phyloP scores from a whole-genome alignment of 2,329 filamentous ascomycete genomes.

The Aciculosporium take region DNA sequence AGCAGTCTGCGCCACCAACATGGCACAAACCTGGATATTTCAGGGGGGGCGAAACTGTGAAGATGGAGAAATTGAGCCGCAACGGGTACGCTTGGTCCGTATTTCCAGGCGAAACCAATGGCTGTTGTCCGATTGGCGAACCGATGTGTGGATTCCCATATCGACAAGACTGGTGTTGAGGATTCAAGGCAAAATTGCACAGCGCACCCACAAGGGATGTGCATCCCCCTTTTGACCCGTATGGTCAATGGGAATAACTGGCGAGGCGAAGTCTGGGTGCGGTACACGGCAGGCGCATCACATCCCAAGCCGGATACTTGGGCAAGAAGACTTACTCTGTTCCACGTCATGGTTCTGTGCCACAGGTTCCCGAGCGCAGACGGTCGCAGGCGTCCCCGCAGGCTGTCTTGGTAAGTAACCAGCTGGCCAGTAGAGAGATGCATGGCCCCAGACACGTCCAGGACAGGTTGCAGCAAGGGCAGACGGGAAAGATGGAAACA shows the following conservation, averaged over 20 bases:
- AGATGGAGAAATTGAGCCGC: neutral
- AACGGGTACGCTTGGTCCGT: neutral
- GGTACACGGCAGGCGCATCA: neutral
- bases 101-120: neutral
- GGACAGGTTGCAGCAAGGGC: neutral
- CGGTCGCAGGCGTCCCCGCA: neutral
- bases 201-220: no score
- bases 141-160: neutral
- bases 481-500: neutral
- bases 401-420: neutral
- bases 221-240: no score
- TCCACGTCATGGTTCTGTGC: neutral
- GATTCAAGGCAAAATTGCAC: no score
- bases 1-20: neutral
- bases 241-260: no score
- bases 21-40: neutral
- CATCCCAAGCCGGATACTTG: neutral
- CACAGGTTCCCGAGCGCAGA: neutral
- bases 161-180: slow-evolving; percentile 2
- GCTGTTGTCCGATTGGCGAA: neutral
- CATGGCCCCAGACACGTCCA: neutral
- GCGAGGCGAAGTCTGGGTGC: neutral
- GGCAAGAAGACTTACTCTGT: neutral
- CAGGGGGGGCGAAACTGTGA: neutral
- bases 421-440: neutral